Base-by-base conservation (phyloP, 2,329 filamentous ascomycete species). In the Aspergillus japonicus region DNA sequence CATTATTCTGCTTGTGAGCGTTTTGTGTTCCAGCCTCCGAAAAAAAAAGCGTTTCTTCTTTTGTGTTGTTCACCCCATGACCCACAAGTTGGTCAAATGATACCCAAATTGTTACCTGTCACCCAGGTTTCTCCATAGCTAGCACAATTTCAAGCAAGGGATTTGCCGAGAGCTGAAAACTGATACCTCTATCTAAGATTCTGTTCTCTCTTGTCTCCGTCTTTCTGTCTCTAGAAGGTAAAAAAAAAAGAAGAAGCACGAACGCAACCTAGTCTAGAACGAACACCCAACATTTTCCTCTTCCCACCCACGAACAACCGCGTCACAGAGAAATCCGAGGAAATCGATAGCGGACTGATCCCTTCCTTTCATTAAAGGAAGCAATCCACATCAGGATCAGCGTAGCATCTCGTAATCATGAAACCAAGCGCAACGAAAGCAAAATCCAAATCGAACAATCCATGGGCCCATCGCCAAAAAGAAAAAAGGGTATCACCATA, bases 1-100 rank as follows among this genome's bases (percentile, higher is more conserved):
- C 92, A 4, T 73, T 94, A 58, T 85, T 96, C 77, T 96, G 93
- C 75, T 76, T 96, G 51, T 75, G 60, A 69, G 51, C 12, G 12
- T n/a, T 48, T 23, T 5, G 33, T 35, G 12, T 50, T 52, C 47
- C 35, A 11, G 26, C 8, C 21, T 44, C 16, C 16, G 21, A 21
- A 21, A 7, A n/a, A 12, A 44, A 44, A 44, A 44, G 39, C 39
- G 39, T 44, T 55, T 54, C 33, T 54, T 58, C 26, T 48, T 52
- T 11, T 24, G 11, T 55, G 44, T 16, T 39, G 42, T 48, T 35
- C 11, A 35, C 26, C 24, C 31, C 10, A 12, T 16, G 49, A 33
- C 39, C 39, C 39, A 44, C 14, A 19, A 44, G 39, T 7, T 7
- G 39, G 39, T 44, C 39, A 44, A 44, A 44, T 44, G 39, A 44